A percentile compares a stretch with the other conserved stretches of the same genome.
phyloP scores from a whole-genome alignment of 2,329 filamentous ascomycete species.

The Phyllosticta paracitricarpa region DNA sequence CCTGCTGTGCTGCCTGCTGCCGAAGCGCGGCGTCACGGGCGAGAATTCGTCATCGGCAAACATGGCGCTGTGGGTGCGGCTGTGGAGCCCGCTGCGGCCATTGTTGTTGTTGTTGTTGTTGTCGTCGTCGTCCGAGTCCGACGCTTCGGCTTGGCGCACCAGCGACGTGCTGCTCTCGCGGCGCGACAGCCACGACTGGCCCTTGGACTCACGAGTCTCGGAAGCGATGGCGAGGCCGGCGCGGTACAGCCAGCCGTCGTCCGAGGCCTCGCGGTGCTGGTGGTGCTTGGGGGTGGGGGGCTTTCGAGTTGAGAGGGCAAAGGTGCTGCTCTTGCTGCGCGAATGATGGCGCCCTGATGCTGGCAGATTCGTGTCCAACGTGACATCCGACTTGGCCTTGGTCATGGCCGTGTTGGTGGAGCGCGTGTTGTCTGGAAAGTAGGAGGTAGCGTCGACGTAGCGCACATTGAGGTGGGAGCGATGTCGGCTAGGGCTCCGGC shows the following conservation, averaged over 20 bases:
- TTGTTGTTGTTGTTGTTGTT: not conserved
- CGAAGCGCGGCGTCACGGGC: constrained; percentile 13
- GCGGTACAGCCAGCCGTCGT: constrained; percentile 49
- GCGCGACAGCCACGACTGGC: constrained; percentile 51
- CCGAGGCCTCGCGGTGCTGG: constrained; percentile 21
- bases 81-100: not conserved
- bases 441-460: constrained; percentile 8
- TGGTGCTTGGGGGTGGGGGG: constrained; percentile 13
- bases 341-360: constrained; percentile 17
- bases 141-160: constrained; percentile 28
- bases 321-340: constrained; percentile 17
- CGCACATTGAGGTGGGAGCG: constrained; percentile 21
- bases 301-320: not conserved
- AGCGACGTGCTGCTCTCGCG: constrained; percentile 47
- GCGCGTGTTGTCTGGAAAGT: constrained; percentile 5
- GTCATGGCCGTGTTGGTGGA: constrained; percentile 23
- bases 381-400: constrained; percentile 38
- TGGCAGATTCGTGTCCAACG: constrained; percentile 24
- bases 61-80: constrained; percentile 14
- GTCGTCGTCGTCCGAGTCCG: constrained; percentile 17
- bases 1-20: constrained; percentile 9
- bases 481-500: constrained; percentile 28
- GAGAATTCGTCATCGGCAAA: constrained; percentile 23
- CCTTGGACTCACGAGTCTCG: constrained; percentile 49
- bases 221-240: constrained; percentile 47